Evolutionary conservation across 345 rosid species (phyloP), one percentile per base, ranked within the genome.

Genomic region (Aquilaria malaccensis): DNA sequence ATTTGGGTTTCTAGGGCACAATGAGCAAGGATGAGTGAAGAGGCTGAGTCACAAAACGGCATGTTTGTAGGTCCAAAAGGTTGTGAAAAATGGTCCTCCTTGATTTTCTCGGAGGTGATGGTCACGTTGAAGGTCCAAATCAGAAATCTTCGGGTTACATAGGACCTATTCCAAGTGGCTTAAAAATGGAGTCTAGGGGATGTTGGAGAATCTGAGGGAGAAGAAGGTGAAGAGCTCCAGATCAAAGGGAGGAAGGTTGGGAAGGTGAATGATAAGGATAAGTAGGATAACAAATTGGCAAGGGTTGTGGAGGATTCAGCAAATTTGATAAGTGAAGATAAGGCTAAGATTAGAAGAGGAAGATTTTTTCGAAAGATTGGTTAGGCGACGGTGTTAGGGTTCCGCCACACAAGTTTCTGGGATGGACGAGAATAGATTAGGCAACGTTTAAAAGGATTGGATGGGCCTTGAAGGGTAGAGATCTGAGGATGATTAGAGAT

Each of bases 141-240:
- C 88, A 11, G 96, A 93, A 88, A 84, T 92, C 77, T 77, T 76
- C 45, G 94, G 91, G 72, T 30, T 89, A 59, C 96, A 96, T 9
- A 85, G 96, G 60, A 93, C 97, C 3, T 79, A 96, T 29, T 73
- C 86, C 32, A 75, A 79, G 59, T 76, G 60, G 66, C 67, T n/a
- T 5, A 62, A 47, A 65, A 61, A 30, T 54, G 73, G 63, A 0
- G 60, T 30, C 46, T 56, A 52, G 0, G 63, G 22, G 12, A 56
- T 46, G 6, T 7, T 70, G 4, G 50, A 58, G 60, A 54, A 13
- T 13, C 47, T 52, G 10, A 56, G 59, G 22, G 22, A 22, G 0
- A 22, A 22, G 22, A 22, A 22, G 22, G 22, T 22, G 22, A 22
- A 22, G 22, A 49, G 52, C 29, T 63, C 61, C 52, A 59, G 30